These are phyloP conservation scores for Noccaea caerulescens DNA, from an alignment of 345 rosid species.

Conservation along the genomic window DNA sequence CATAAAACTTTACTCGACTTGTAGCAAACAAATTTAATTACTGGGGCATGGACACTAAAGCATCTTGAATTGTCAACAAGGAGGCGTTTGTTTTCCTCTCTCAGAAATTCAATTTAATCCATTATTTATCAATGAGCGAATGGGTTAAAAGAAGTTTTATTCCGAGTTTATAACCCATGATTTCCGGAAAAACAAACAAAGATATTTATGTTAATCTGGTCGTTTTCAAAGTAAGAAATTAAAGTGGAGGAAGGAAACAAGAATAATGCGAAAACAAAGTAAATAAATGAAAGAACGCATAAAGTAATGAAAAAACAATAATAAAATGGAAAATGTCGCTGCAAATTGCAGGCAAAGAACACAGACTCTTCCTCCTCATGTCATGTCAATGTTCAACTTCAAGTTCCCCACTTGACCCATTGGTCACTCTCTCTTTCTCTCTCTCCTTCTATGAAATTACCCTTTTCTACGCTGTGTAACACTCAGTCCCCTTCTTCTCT, in stretches of 20 bases:
- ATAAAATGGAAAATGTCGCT: constrained; percentile 20
- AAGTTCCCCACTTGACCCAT: constrained; percentile 52
- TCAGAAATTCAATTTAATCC: background rate
- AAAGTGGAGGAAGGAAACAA: constrained; percentile 38
- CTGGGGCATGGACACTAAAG: constrained; percentile 9
- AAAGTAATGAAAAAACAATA: constrained; percentile 27
- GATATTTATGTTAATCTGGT: constrained; percentile 23
- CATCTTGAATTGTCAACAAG: background rate
- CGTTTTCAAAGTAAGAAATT: constrained; percentile 36
- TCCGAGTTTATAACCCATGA: constrained; percentile 41
- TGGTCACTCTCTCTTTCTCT: constrained; percentile 41
- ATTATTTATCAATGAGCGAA: background rate
- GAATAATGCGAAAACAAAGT: constrained; percentile 42
- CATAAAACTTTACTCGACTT: background rate
- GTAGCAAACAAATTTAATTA: constrained; percentile 16
- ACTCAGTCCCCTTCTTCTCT: constrained; percentile 51
- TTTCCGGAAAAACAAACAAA: constrained; percentile 24
- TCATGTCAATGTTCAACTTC: constrained; percentile 45
- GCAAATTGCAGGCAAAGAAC: constrained; percentile 45
- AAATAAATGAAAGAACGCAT: constrained; percentile 31
- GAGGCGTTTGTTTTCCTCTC: constrained; percentile 1
- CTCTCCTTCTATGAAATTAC: constrained; percentile 37
- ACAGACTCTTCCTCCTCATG: constrained; percentile 46
- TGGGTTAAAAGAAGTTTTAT: constrained; percentile 5
- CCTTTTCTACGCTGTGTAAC: constrained; percentile 53